These are phyloP conservation scores for Pleurotus ostreatus DNA, from an alignment of 768 basidiomycete species.

Conservation along the genomic window DNA sequence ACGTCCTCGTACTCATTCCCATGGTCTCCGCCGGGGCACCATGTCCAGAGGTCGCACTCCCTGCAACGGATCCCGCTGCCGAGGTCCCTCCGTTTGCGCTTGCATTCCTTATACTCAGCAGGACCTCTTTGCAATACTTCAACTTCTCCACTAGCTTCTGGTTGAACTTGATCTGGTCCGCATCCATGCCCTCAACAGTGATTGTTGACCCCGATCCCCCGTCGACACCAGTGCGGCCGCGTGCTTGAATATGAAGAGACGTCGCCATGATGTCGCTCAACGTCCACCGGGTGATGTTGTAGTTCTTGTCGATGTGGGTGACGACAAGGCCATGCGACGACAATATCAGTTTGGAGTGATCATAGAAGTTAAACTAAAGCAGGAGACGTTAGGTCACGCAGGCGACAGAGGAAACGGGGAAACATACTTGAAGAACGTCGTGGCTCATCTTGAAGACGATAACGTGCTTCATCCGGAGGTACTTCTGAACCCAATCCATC, in stretches of 20 bases:
- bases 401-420: neutral
- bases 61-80: slow-evolving; percentile 13
- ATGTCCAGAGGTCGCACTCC: slow-evolving; percentile 1
- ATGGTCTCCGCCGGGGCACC: slow-evolving; percentile 13
- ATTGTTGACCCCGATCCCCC: neutral
- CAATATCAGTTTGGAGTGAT: slow-evolving; percentile 92
- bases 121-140: slow-evolving; percentile 83
- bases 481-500: slow-evolving; percentile 96
- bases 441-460: slow-evolving; percentile 97
- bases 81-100: slow-evolving; percentile 34
- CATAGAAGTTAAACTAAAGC: slow-evolving; percentile 94
- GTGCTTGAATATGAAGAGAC: slow-evolving; percentile 32
- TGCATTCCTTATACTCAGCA: slow-evolving; percentile 64
- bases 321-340: slow-evolving; percentile 75
- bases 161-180: slow-evolving; percentile 56
- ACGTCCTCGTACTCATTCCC: slow-evolving; percentile 13
- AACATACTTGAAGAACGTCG: slow-evolving; percentile 84
- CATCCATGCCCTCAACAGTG: slow-evolving; percentile 32
- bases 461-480: slow-evolving; percentile 94
- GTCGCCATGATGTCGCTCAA: slow-evolving; percentile 67
- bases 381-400: slow-evolving; percentile 5
- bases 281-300: slow-evolving; percentile 69
- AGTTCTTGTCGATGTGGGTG: slow-evolving; percentile 90
- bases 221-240: slow-evolving; percentile 12
- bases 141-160: slow-evolving; percentile 73